A percentile compares a stretch with the other conserved stretches of the same genome.
phyloP scores from a whole-genome alignment of 768 basidiomycete species.

The Lentinula lateritia region DNA sequence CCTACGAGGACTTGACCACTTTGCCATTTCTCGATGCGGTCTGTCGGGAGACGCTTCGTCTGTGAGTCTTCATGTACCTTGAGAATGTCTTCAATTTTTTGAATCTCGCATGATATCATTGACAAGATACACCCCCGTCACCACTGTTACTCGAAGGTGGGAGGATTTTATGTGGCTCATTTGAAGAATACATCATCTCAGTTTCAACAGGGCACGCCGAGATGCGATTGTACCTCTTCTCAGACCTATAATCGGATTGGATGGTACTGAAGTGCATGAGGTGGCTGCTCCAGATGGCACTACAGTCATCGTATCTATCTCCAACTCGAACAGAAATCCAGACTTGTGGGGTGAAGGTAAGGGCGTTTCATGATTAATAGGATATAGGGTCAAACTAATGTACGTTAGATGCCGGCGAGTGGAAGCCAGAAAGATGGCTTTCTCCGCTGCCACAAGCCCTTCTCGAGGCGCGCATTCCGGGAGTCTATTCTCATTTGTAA shows the following conservation, averaged over 20 bases:
- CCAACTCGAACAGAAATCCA: conserved; percentile 28
- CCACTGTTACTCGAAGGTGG: conserved; percentile 15
- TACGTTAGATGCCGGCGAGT: conserved; percentile 29
- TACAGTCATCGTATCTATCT: conserved; percentile 19
- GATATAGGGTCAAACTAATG: too few species aligned
- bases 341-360: conserved; percentile 29
- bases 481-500: conserved; percentile 30
- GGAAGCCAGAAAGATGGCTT: conserved; percentile 44
- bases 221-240: conserved; percentile 31
- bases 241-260: conserved; percentile 21
- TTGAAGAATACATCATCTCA: not conserved
- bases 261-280: conserved; percentile 21
- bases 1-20: conserved; percentile 30
- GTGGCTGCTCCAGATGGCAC: conserved; percentile 23
- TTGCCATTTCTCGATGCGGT: conserved; percentile 36
- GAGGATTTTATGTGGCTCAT: conserved; percentile 2
- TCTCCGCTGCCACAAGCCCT: conserved; percentile 25
- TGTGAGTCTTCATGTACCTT: conserved; percentile 17
- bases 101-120: conserved; percentile 1
- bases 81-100: not conserved
- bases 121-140: conserved; percentile 16
- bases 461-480: conserved; percentile 25
- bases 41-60: conserved; percentile 32
- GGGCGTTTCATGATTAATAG: not conserved
- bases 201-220: conserved; percentile 20